Base-by-base conservation (phyloP, 148 eudicot genomes). In the Salicornia ramosissima region DNA sequence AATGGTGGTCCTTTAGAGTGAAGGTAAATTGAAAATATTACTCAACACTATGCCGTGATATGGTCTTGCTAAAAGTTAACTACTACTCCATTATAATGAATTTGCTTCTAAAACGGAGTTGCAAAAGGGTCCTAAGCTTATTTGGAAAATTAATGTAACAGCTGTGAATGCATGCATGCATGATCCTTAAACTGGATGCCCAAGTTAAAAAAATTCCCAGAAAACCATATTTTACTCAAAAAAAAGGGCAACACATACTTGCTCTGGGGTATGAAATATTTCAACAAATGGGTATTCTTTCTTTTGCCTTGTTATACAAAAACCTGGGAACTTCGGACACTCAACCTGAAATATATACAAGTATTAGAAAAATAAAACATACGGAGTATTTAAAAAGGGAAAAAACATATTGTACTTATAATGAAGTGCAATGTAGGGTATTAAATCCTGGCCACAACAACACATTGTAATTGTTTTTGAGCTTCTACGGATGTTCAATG, bases 301-400 rank as follows among this genome's bases (percentile, higher is more conserved):
- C 83, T 59, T 83, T 78, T 94, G 99, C 29, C 97, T 83, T 49
- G 96, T 80, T 64, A 94, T 81, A 78, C 99, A 94, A 50, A 94
- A 94, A 39, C 99, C 99, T 68, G 97, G 97, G 86, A 88, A 94
- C 69, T 89, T 94, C 11, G 99, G 97, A 69, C 99, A 94, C 83
- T 94, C 97, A 70, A 94, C 99, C 99, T 94, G 85, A 56, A 80
- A 70, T 24, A 49, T 21, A 51, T 28, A 64, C 7, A 5, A 60
- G 30, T 7, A 40, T 55, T 45, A 19, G n/a, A n/a, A 73, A 69
- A 49, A 52, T 61, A 11, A 22, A 5, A 52, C 16, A 8, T 69
- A n/a, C n/a, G n/a, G n/a, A n/a, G n/a, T 50, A 26, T 11, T 11
- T 46, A 11, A 51, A 21, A n/a, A 42, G 30, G 49, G 39, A 66